Conservation (phyloP, 306 rosid genomes). For the Trichosanthes cucumerina region DNA sequence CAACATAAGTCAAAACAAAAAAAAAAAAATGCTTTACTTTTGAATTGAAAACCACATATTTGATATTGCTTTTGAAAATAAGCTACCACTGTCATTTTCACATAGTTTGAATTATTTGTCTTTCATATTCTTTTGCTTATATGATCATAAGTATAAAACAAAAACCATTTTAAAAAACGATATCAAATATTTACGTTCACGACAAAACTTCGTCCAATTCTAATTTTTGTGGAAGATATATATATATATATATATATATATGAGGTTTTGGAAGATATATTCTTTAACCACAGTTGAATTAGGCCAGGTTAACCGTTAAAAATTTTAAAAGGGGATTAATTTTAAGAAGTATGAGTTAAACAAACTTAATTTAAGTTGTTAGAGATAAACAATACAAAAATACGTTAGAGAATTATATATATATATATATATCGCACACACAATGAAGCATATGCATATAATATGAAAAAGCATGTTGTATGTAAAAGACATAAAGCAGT, state of each 20-base stretch:
- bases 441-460: too few relatives aligned
- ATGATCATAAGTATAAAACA: not conserved
- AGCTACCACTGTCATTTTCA: not conserved
- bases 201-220: not conserved
- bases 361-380: too few relatives aligned
- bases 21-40: not conserved
- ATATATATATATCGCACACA: too few relatives aligned
- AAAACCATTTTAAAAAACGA: not conserved
- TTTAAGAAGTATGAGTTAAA: too few relatives aligned
- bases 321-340: too few relatives aligned
- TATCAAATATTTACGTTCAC: not conserved
- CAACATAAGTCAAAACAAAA: not conserved
- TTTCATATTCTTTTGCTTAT: not conserved
- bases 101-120: not conserved
- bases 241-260: too few relatives aligned
- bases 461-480: not conserved
- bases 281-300: too few relatives aligned
- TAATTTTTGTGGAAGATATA: not conserved
- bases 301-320: too few relatives aligned
- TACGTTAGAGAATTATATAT: too few relatives aligned
- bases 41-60: not conserved
- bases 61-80: not conserved
- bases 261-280: too few relatives aligned
- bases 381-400: too few relatives aligned
- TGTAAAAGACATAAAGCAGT: not conserved